These are phyloP conservation scores for Lindgomyces ingoldianus DNA, from an alignment of 495 filamentous ascomycete genomes.

Conservation along the genomic window DNA sequence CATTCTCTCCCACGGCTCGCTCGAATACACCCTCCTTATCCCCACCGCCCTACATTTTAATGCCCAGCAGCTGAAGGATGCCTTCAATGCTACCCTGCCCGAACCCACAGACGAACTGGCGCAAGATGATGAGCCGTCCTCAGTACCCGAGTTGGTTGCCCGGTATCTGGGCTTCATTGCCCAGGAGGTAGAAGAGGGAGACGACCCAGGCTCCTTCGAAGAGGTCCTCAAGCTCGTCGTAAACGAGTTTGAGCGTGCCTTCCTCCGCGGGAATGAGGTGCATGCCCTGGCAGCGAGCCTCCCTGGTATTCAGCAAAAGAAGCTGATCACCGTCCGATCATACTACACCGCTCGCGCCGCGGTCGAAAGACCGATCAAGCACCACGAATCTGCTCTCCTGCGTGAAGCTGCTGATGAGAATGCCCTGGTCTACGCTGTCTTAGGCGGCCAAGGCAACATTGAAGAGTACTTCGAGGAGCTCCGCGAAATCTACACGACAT, in stretches of 20 bases:
- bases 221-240: slow-evolving; percentile 86
- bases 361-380: slow-evolving; percentile 75
- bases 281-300: slow-evolving; percentile 83
- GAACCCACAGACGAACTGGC: slow-evolving; percentile 93
- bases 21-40: slow-evolving; percentile 92
- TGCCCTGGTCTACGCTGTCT: slow-evolving; percentile 84
- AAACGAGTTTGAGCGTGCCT: slow-evolving; percentile 93
- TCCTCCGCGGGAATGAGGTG: slow-evolving; percentile 92
- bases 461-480: slow-evolving; percentile 99
- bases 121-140: slow-evolving; percentile 96
- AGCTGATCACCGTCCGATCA: slow-evolving; percentile 77
- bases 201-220: slow-evolving; percentile 82
- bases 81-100: slow-evolving; percentile 80
- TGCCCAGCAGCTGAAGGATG: slow-evolving; percentile 86
- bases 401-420: slow-evolving; percentile 78
- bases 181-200: slow-evolving; percentile 81
- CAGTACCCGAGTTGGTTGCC: slow-evolving; percentile 83
- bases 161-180: slow-evolving; percentile 89
- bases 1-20: slow-evolving; percentile 84
- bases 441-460: slow-evolving; percentile 98
- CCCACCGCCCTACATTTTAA: slow-evolving; percentile 94
- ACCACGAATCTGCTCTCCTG: slow-evolving; percentile 90
- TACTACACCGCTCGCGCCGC: slow-evolving; percentile 91
- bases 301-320: slow-evolving; percentile 86
- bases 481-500: slow-evolving; percentile 83